Evolutionary conservation across 2,329 filamentous ascomycete species (phyloP).

Genomic region (Paraconiothyrium brasiliense): DNA sequence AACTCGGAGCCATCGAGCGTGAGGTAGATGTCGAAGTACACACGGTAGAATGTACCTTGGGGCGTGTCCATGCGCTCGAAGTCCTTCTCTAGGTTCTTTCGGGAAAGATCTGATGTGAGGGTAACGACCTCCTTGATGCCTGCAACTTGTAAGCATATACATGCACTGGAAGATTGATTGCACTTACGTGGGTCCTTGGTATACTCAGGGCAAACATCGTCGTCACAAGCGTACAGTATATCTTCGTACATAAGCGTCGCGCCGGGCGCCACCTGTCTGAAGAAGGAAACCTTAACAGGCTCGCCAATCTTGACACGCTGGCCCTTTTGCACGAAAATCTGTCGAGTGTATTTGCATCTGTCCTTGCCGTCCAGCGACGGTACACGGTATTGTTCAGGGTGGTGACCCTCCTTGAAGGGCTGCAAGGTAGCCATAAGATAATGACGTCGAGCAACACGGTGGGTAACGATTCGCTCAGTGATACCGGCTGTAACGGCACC

Average conservation of each 20-base stretch:
- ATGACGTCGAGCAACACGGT: slow-evolving; percentile 94
- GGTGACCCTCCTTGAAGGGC: slow-evolving; percentile 98
- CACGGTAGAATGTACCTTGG: slow-evolving; percentile 75
- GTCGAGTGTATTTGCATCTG: slow-evolving; percentile 96
- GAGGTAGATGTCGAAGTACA: slow-evolving; percentile 78
- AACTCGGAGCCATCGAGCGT: slow-evolving; percentile 98
- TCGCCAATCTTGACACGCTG: slow-evolving; percentile 99
- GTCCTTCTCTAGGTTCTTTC: slow-evolving; percentile 98
- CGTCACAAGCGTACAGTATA: slow-evolving; percentile 95
- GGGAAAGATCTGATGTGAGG: slow-evolving; percentile 92
- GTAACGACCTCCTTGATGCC: slow-evolving; percentile 99
- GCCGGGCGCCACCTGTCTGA: slow-evolving; percentile 95
- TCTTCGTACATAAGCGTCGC: slow-evolving; percentile 99
- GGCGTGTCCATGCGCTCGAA: slow-evolving; percentile 99
- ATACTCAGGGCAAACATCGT: slow-evolving; percentile 97
- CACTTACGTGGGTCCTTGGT: slow-evolving; percentile 98
- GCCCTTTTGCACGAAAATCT: slow-evolving; percentile 98
- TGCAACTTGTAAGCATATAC: slow-evolving; percentile 49
- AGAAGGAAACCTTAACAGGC: slow-evolving; percentile 98
- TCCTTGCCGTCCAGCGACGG: slow-evolving; percentile 97
- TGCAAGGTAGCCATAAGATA: slow-evolving; percentile 99
- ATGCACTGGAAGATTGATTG: background rate
- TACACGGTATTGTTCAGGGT: slow-evolving; percentile 97
- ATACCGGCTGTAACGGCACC: slow-evolving; percentile 98
- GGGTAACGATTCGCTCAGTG: slow-evolving; percentile 94